Percentiles rank a stretch among this genome's conserved stretches.
Evolutionary conservation across 2,329 filamentous ascomycete species (phyloP).

Genomic region (Exophiala phaeomuriformis): DNA sequence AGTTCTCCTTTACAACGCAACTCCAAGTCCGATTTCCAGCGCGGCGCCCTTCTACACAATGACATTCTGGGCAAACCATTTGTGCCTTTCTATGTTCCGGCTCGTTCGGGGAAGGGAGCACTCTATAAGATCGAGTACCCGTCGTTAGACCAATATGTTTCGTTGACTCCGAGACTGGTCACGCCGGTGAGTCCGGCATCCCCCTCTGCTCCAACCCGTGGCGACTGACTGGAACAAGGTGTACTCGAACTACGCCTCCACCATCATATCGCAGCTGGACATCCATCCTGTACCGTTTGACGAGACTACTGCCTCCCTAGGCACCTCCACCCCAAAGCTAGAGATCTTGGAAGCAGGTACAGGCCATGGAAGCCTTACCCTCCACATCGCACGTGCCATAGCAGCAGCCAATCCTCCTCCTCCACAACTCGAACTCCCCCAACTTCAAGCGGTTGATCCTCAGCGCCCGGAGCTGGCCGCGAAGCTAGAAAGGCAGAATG

Average conservation of each 20-base stretch:
- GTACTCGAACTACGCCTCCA: constrained; percentile 66
- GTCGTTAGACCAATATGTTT: constrained; percentile 66
- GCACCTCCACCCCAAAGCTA: constrained; percentile 39
- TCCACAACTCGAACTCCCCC: constrained; percentile 33
- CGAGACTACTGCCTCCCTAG: constrained; percentile 19
- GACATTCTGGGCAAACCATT: constrained; percentile 56
- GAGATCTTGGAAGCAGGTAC: constrained; percentile 81
- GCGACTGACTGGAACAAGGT: constrained; percentile 41
- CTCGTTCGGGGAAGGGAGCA: constrained; percentile 6
- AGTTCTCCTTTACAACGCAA: constrained; percentile 36
- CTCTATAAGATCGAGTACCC: constrained; percentile 36
- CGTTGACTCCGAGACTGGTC: constrained; percentile 60
- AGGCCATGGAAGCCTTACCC: constrained; percentile 71
- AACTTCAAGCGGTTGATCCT: constrained; percentile 26
- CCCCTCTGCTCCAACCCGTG: not conserved
- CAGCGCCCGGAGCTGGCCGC: constrained; percentile 23
- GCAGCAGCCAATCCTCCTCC: constrained; percentile 58
- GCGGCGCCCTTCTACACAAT: constrained; percentile 35
- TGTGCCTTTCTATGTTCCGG: constrained; percentile 10
- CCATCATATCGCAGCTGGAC: constrained; percentile 70
- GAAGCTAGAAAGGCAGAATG: not conserved
- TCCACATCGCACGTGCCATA: constrained; percentile 67
- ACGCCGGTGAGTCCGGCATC: constrained; percentile 55
- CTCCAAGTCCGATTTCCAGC: constrained; percentile 31
- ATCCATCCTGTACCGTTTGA: constrained; percentile 51